Conservation (phyloP, 805 yeast species). For the Candida succiphila region DNA sequence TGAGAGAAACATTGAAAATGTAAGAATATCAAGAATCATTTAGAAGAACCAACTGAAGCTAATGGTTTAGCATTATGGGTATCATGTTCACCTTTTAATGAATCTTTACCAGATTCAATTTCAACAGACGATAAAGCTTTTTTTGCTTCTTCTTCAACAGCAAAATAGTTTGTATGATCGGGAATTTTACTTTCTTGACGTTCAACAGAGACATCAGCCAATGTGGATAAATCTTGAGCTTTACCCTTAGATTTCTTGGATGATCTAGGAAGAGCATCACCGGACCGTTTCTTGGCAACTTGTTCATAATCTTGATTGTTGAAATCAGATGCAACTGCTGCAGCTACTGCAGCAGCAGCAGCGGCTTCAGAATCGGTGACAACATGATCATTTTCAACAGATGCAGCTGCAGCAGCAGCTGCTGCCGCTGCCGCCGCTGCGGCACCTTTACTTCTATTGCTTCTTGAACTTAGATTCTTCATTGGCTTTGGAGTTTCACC, state of each 20-base stretch:
- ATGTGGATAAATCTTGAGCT: slow-evolving; percentile 3
- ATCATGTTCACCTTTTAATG: neutral
- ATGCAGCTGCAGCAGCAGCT: neutral
- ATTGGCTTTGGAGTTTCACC: slow-evolving; percentile 42
- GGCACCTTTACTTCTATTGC: slow-evolving; percentile 15
- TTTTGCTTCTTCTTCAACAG: neutral
- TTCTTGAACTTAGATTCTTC: slow-evolving; percentile 45
- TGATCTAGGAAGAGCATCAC: neutral
- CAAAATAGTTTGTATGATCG: too few relatives aligned
- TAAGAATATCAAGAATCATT: too few relatives aligned
- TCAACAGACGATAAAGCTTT: neutral
- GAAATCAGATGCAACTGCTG: neutral
- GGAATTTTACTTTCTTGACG: slow-evolving; percentile 10
- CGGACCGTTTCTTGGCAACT: slow-evolving; percentile 11
- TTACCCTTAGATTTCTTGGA: neutral
- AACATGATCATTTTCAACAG: neutral
- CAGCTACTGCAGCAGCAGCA: neutral
- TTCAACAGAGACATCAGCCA: slow-evolving; percentile 19
- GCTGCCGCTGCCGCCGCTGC: slow-evolving; percentile 1
- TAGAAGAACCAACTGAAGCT: too few relatives aligned
- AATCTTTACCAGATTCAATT: neutral
- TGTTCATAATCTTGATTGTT: slow-evolving; percentile 4
- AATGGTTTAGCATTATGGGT: neutral
- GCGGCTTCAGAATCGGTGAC: neutral
- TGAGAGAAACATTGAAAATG: too few relatives aligned